Evolutionary conservation across 768 basidiomycete species (phyloP).

Genomic region (Lactarius hatsudake): DNA sequence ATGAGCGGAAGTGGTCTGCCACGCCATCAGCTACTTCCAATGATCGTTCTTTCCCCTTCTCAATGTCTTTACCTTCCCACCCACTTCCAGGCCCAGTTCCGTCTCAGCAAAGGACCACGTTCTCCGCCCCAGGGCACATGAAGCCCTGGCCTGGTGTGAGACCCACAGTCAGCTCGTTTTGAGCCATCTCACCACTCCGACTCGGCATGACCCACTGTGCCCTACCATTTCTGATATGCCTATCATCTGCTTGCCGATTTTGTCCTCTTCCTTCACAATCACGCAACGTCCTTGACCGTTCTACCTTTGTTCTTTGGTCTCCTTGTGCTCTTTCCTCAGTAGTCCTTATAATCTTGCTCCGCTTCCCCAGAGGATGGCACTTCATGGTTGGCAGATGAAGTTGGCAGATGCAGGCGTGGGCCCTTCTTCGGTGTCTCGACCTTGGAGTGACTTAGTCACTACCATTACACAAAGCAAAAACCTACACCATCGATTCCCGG

Average conservation of each 20-base stretch:
- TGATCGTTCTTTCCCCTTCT: neutral
- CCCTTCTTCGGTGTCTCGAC: neutral
- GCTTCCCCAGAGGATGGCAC: conserved; percentile 5
- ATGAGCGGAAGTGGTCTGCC: neutral
- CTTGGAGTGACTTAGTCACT: conserved; percentile 1
- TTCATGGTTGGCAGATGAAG: conserved; percentile 2
- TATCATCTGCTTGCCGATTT: conserved; percentile 6
- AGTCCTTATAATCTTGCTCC: conserved; percentile 1
- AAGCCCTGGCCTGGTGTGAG: conserved; percentile 18
- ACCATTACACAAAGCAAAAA: neutral
- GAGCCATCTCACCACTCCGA: neutral
- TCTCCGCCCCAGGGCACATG: conserved; percentile 15
- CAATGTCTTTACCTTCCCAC: conserved; percentile 7
- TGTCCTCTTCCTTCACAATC: neutral
- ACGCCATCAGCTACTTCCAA: conserved; percentile 4
- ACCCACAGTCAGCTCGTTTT: conserved; percentile 20
- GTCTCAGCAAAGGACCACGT: conserved; percentile 8
- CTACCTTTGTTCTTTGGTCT: neutral
- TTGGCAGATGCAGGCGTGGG: neutral
- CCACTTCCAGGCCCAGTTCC: conserved; percentile 2
- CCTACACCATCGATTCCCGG: neutral
- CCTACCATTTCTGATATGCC: conserved; percentile 2
- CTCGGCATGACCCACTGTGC: conserved; percentile 7
- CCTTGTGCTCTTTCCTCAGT: neutral
- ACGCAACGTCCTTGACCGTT: neutral